Conservation (phyloP, 2,329 filamentous ascomycete species). For the Fusarium sp. region DNA sequence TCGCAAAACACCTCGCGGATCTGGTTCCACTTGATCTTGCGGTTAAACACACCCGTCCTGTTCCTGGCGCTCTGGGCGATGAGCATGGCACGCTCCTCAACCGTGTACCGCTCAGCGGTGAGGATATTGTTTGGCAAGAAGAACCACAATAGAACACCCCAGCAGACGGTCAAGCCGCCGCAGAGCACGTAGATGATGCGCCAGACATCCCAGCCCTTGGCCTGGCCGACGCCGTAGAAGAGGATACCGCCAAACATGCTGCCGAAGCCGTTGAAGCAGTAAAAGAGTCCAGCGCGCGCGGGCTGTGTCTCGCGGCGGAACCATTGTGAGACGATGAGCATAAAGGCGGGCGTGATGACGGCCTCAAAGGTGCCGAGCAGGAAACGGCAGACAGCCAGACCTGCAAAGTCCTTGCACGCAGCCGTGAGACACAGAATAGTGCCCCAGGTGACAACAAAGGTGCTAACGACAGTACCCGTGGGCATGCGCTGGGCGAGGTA, state of each 20-base stretch:
- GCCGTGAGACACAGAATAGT: slow-evolving; percentile 63
- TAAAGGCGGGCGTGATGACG: slow-evolving; percentile 65
- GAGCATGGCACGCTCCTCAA: slow-evolving; percentile 60
- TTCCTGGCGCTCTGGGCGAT: slow-evolving; percentile 74
- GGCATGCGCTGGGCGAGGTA: slow-evolving; percentile 54
- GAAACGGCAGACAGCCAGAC: slow-evolving; percentile 63
- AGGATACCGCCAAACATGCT: slow-evolving; percentile 63
- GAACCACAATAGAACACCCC: slow-evolving; percentile 61
- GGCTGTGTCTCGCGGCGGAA: slow-evolving; percentile 64
- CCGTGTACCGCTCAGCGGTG: slow-evolving; percentile 49
- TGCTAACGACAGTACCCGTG: slow-evolving; percentile 54
- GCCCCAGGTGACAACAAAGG: slow-evolving; percentile 56
- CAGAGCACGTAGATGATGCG: slow-evolving; percentile 69
- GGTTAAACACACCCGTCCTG: slow-evolving; percentile 64
- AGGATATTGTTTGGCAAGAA: slow-evolving; percentile 65
- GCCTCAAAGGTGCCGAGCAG: slow-evolving; percentile 65
- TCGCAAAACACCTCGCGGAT: slow-evolving; percentile 66
- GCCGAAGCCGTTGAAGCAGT: slow-evolving; percentile 61
- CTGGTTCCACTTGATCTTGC: slow-evolving; percentile 65
- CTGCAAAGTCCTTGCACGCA: slow-evolving; percentile 59
- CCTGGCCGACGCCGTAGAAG: slow-evolving; percentile 69
- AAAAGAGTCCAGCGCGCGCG: slow-evolving; percentile 60
- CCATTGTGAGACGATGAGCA: slow-evolving; percentile 68
- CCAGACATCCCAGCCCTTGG: slow-evolving; percentile 63
- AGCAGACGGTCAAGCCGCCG: slow-evolving; percentile 64